Base-by-base conservation (phyloP, 106 monocot species). In the Alisma plantagoaquatica region DNA sequence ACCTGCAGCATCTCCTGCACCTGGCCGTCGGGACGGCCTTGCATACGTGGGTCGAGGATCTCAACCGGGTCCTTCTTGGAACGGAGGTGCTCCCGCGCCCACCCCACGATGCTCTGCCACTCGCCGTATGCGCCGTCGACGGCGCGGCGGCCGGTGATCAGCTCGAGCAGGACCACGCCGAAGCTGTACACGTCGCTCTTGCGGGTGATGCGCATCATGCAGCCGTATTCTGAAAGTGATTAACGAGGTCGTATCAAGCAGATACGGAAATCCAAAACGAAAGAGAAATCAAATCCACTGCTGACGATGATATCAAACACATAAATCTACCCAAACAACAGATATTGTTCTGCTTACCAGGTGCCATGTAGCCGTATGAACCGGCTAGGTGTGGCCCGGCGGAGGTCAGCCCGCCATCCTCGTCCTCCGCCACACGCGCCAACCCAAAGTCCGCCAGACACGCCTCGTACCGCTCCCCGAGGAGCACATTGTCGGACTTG, bases 101-200 rank as follows among this genome's bases (percentile, higher is more conserved):
- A 86, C 8, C 62, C 65, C 18, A 79, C 74, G 26, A 92, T 61
- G 26, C 47, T 67, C 50, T 71, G 74, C 4, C 79, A 86, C 1
- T 51, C 63, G 41, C 67, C 82, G 5, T 46, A 18, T 0, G 70
- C 23, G 11, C 76, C 79, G 9, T 79, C 92, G 3, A 70, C 60
- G 1, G 86, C 70, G 49, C 48, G 46, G 30, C 53, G 63, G 0
- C 86, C 86, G 1, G 92, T 86, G 33, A 92, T 75, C 2, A 77
- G 57, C 69, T 92, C 92, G 31, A 86, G 59, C 15, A 92, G 46
- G 14, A 92, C 53, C 5, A 86, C 92, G 1, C 92, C 92, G 69
- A 70, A 92, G 69, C 92, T 92, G 68, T 82, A 92, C 18, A 92
- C 86, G 58, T 92, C 92, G 57, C 86, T 79, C 58, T 92, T 92